A percentile compares a stretch with the other conserved stretches of the same genome.
Conservation (phyloP, 2,329 filamentous ascomycete species). For the Diaporthe batatas region DNA sequence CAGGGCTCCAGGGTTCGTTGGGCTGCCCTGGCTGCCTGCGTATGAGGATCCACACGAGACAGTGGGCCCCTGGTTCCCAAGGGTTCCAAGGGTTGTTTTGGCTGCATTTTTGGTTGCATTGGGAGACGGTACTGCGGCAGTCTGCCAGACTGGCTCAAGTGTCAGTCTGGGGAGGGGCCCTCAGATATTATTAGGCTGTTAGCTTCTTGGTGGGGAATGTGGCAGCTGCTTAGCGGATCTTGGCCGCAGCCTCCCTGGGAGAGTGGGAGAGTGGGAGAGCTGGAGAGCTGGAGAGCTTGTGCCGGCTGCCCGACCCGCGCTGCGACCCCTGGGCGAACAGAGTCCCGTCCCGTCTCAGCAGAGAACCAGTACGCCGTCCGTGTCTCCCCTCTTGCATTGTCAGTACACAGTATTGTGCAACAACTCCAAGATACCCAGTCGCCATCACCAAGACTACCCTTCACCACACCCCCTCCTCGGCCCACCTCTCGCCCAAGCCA, state of each 20-base stretch:
- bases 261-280: not conserved
- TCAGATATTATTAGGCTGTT: not conserved
- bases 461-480: not conserved
- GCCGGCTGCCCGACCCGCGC: slow-evolving; percentile 15
- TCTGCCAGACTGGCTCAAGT: not conserved
- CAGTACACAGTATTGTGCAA: no score
- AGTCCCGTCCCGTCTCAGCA: slow-evolving; percentile 22
- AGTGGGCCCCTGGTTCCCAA: slow-evolving; percentile 1
- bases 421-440: not conserved
- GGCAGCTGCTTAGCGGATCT: slow-evolving; percentile 32
- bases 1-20: not conserved
- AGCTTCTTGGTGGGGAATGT: slow-evolving; percentile 24
- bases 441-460: not conserved
- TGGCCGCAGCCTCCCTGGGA: slow-evolving; percentile 16
- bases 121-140: slow-evolving; percentile 6
- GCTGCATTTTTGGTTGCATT: slow-evolving; percentile 11
- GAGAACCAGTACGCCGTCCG: not conserved
- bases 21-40: slow-evolving; percentile 3
- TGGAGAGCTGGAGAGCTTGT: slow-evolving; percentile 19
- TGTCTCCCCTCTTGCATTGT: slow-evolving; percentile 9
- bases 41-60: slow-evolving; percentile 27
- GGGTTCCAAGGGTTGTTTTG: slow-evolving; percentile 1
- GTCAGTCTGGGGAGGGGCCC: not conserved
- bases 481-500: not conserved
- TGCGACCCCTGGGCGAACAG: slow-evolving; percentile 19